Conservation (phyloP, 352 stramenopile genomes). For the Pythium oligandrum region DNA sequence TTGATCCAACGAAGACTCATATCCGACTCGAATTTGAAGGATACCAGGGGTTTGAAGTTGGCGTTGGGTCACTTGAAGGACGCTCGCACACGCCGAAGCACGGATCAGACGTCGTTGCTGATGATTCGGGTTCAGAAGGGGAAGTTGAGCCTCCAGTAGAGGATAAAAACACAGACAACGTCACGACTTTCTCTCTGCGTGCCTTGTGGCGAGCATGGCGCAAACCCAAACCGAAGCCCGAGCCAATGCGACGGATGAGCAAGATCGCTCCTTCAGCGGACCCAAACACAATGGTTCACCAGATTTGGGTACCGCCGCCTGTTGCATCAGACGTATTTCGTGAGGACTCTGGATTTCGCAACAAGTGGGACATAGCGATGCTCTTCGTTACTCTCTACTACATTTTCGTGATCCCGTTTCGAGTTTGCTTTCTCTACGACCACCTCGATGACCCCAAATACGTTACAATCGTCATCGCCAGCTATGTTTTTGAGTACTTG, state of each 20-base stretch:
- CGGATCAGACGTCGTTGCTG: too few relatives aligned
- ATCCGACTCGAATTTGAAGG: slow-evolving; percentile 7
- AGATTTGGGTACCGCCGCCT: slow-evolving; percentile 20
- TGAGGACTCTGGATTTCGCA: slow-evolving; percentile 36
- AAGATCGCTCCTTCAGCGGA: slow-evolving; percentile 1
- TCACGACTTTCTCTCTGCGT: too few relatives aligned
- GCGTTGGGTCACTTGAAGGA: too few relatives aligned
- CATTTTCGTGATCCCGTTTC: slow-evolving; percentile 46
- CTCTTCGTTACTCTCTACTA: slow-evolving; percentile 55
- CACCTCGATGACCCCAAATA: slow-evolving; percentile 30
- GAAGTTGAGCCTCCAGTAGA: too few relatives aligned
- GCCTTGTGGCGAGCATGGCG: too few relatives aligned
- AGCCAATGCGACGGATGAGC: neutral
- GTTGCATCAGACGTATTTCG: slow-evolving; percentile 17
- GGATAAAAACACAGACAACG: too few relatives aligned
- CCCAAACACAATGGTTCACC: too few relatives aligned
- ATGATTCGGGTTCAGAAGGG: too few relatives aligned
- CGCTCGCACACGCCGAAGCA: too few relatives aligned
- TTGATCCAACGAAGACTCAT: too few relatives aligned
- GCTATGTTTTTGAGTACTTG: slow-evolving; percentile 50
- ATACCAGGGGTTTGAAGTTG: slow-evolving; percentile 12
- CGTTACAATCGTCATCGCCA: slow-evolving; percentile 21
- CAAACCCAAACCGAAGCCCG: too few relatives aligned
- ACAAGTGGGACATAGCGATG: slow-evolving; percentile 48
- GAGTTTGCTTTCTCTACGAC: slow-evolving; percentile 50